A percentile compares a stretch with the other conserved stretches of the same genome.
These are phyloP conservation scores for Leucosporidium creatinivorum DNA, from an alignment of 768 basidiomycete genomes.

Conservation along the genomic window DNA sequence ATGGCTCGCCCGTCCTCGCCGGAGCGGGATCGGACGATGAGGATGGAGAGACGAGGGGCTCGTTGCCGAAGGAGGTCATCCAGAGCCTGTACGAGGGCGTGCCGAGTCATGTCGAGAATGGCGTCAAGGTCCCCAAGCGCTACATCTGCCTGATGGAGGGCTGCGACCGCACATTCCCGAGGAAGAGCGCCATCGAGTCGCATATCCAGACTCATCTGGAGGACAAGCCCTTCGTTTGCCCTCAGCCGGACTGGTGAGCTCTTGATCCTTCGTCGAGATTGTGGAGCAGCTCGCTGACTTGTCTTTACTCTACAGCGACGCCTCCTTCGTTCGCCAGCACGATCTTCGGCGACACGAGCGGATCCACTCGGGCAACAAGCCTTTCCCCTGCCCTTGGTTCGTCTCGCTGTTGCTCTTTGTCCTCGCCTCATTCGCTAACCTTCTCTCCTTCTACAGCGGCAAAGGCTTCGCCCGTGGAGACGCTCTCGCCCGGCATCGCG, in stretches of 20 bases:
- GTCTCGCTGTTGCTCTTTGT: slow-evolving; percentile 17
- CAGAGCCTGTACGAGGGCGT: slow-evolving; percentile 41
- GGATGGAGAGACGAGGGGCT: slow-evolving; percentile 3
- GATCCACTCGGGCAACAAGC: slow-evolving; percentile 45
- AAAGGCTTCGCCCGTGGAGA: slow-evolving; percentile 47
- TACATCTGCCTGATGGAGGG: slow-evolving; percentile 39
- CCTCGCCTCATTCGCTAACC: not conserved
- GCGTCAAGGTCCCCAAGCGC: slow-evolving; percentile 29
- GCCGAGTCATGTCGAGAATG: slow-evolving; percentile 17
- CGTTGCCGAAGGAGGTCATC: slow-evolving; percentile 36
- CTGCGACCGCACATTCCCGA: slow-evolving; percentile 37
- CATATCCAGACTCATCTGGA: slow-evolving; percentile 48
- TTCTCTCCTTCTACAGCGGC: slow-evolving; percentile 38
- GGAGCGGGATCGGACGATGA: slow-evolving; percentile 19
- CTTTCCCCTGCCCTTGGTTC: slow-evolving; percentile 46
- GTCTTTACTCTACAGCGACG: slow-evolving; percentile 34
- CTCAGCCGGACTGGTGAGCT: slow-evolving; percentile 43
- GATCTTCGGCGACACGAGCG: slow-evolving; percentile 45
- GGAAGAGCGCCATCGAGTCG: slow-evolving; percentile 43
- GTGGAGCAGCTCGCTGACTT: too few relatives aligned
- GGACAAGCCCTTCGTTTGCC: slow-evolving; percentile 46
- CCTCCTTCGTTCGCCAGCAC: slow-evolving; percentile 46
- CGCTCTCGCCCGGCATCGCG: slow-evolving; percentile 45
- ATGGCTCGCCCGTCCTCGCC: slow-evolving; percentile 2
- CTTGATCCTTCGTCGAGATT: too few relatives aligned